Conservation (phyloP, 2,329 filamentous ascomycete species). For the Aspergillus aculeatinus region DNA sequence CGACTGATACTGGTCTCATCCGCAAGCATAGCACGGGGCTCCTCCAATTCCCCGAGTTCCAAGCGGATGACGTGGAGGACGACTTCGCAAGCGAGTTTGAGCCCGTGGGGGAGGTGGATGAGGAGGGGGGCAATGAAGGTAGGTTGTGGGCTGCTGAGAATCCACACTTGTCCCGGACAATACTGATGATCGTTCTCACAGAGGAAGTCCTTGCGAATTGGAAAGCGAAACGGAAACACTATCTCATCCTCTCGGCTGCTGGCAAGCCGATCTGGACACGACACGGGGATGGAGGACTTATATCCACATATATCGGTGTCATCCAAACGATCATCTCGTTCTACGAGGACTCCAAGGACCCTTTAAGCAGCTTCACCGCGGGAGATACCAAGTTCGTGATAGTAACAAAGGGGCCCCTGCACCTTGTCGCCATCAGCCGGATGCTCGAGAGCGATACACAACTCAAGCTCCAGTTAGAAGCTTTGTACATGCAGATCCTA, state of each 20-base stretch:
- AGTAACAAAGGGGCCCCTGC: slow-evolving; percentile 78
- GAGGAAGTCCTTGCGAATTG: slow-evolving; percentile 64
- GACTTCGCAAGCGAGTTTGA: slow-evolving; percentile 79
- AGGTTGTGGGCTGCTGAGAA: slow-evolving; percentile 14
- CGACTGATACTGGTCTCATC: slow-evolving; percentile 37
- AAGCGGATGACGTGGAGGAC: slow-evolving; percentile 55
- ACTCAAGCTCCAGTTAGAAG: slow-evolving; percentile 82
- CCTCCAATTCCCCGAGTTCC: slow-evolving; percentile 36
- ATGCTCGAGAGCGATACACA: slow-evolving; percentile 91
- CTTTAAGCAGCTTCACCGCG: slow-evolving; percentile 80
- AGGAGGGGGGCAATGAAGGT: slow-evolving; percentile 59
- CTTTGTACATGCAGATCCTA: slow-evolving; percentile 96
- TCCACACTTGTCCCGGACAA: slow-evolving; percentile 8
- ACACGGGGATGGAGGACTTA: slow-evolving; percentile 83
- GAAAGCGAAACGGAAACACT: slow-evolving; percentile 95
- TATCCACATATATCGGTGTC: slow-evolving; percentile 92
- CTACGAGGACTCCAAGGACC: slow-evolving; percentile 77
- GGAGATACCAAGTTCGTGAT: slow-evolving; percentile 83
- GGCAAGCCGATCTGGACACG: slow-evolving; percentile 97
- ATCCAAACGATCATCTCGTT: slow-evolving; percentile 98
- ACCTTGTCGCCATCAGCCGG: slow-evolving; percentile 89
- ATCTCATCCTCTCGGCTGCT: slow-evolving; percentile 91
- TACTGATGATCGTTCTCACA: slow-evolving; percentile 13
- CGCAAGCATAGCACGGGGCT: slow-evolving; percentile 37
- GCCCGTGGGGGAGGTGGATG: slow-evolving; percentile 59